phyloP scores from a whole-genome alignment of 495 filamentous ascomycete genomes.

The Cercophora samala region DNA sequence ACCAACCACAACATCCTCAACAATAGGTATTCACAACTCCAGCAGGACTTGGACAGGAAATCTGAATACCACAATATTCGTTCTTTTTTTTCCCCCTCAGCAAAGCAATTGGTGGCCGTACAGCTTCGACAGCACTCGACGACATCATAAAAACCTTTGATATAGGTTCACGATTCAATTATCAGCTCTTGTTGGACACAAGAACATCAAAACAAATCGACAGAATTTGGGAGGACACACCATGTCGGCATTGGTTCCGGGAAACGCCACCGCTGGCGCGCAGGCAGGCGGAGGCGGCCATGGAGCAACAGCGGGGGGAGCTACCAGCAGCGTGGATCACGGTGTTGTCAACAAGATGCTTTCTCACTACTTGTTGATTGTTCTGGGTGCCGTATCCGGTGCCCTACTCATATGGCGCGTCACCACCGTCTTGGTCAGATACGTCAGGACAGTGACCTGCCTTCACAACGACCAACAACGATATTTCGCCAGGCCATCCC shows the following conservation, averaged over 20 bases:
- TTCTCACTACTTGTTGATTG: conserved; percentile 46
- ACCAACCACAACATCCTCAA: background rate
- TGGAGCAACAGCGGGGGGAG: conserved; percentile 5
- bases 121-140: background rate
- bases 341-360: conserved; percentile 43
- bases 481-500: conserved; percentile 50
- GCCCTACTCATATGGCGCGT: conserved; percentile 47
- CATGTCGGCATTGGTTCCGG: conserved; percentile 13
- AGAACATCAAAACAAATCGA: background rate
- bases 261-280: conserved; percentile 14
- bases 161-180: background rate
- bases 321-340: conserved; percentile 22
- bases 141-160: background rate
- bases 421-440: conserved; percentile 56
- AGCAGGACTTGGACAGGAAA: conserved; percentile 1
- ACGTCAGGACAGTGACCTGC: conserved; percentile 70
- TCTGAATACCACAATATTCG: background rate
- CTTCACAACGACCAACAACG: conserved; percentile 62
- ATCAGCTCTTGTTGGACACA: background rate
- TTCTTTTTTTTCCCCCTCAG: background rate
- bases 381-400: conserved; percentile 43
- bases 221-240: background rate
- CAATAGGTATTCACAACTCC: background rate
- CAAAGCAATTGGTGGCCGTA: background rate
- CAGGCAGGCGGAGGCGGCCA: conserved; percentile 10